Percentiles rank a stretch among this genome's conserved stretches.
These are phyloP conservation scores for Monosporascus ibericus DNA, from an alignment of 2,329 filamentous ascomycete species.

Conservation along the genomic window DNA sequence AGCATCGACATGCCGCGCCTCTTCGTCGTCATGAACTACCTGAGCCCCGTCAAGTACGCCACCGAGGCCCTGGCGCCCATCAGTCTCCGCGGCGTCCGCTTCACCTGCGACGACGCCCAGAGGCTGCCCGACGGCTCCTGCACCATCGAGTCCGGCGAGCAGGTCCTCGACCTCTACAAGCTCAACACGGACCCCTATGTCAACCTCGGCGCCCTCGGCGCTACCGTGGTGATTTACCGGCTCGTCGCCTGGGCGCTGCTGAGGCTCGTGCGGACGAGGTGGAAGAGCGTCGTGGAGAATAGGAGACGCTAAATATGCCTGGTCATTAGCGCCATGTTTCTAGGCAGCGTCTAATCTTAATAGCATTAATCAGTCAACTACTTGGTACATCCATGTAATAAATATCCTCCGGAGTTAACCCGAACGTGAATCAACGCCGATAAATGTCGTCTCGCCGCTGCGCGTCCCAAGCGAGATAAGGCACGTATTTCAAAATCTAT, in stretches of 20 bases:
- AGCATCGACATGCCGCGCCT: slow-evolving; percentile 63
- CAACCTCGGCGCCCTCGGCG: slow-evolving; percentile 57
- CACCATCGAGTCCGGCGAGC: slow-evolving; percentile 57
- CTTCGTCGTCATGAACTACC: slow-evolving; percentile 63
- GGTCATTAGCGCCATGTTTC: background rate
- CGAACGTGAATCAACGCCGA: too few species aligned
- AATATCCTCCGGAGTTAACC: too few species aligned
- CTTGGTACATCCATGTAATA: too few species aligned
- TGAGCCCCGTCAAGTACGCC: slow-evolving; percentile 65
- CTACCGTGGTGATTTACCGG: slow-evolving; percentile 60
- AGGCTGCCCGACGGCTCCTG: slow-evolving; percentile 54
- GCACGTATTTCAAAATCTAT: too few species aligned
- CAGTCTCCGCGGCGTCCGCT: slow-evolving; percentile 52
- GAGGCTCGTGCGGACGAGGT: slow-evolving; percentile 47
- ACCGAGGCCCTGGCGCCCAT: slow-evolving; percentile 62
- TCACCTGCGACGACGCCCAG: slow-evolving; percentile 59
- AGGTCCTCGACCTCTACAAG: slow-evolving; percentile 63
- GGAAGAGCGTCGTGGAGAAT: slow-evolving; percentile 31
- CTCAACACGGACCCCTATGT: slow-evolving; percentile 55
- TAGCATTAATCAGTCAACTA: too few species aligned
- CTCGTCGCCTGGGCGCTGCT: slow-evolving; percentile 55
- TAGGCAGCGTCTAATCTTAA: too few species aligned
- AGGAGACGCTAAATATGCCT: slow-evolving; percentile 1
- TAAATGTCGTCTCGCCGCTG: too few species aligned
- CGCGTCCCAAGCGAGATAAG: too few species aligned